Evolutionary conservation across 2,329 filamentous ascomycete species (phyloP).

Genomic region (Polychaeton citri): DNA sequence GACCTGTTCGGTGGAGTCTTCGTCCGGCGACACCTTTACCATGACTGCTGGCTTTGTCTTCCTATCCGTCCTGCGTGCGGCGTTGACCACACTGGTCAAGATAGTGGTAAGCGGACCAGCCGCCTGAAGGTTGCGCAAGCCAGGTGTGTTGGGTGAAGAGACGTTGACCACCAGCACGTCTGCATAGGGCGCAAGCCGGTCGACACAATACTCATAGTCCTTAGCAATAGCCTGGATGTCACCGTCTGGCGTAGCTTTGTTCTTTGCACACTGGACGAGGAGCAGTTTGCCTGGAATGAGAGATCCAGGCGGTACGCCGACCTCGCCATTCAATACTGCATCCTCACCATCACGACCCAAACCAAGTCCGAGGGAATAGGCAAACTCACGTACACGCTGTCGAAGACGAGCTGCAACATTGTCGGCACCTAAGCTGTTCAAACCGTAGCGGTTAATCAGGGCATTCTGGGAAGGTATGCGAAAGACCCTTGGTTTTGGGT

Average conservation of each 20-base stretch:
- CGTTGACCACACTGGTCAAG: slow-evolving; percentile 66
- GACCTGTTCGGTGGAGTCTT: slow-evolving; percentile 74
- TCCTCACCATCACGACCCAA: slow-evolving; percentile 50
- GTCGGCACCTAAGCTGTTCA: slow-evolving; percentile 86
- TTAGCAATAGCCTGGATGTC: slow-evolving; percentile 70
- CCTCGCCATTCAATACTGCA: slow-evolving; percentile 63
- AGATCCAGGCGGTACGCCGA: slow-evolving; percentile 68
- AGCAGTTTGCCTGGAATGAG: slow-evolving; percentile 62
- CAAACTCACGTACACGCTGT: slow-evolving; percentile 65
- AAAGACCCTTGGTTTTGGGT: slow-evolving; percentile 79
- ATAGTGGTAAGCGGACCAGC: slow-evolving; percentile 71
- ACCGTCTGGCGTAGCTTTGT: slow-evolving; percentile 76
- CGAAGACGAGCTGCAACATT: slow-evolving; percentile 68
- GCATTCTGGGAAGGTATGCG: slow-evolving; percentile 70
- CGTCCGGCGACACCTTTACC: slow-evolving; percentile 96
- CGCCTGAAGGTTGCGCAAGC: slow-evolving; percentile 74
- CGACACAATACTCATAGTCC: slow-evolving; percentile 81
- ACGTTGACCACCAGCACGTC: slow-evolving; percentile 98
- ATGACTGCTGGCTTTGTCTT: slow-evolving; percentile 70
- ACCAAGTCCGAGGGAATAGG: slow-evolving; percentile 55
- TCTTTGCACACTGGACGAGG: slow-evolving; percentile 91
- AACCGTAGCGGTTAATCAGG: slow-evolving; percentile 88
- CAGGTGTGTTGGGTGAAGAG: slow-evolving; percentile 90
- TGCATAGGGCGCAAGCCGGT: slow-evolving; percentile 70
- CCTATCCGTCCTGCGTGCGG: slow-evolving; percentile 56